Base-by-base conservation (phyloP, 257 asterid species). In the Thymus mandschuricus region DNA sequence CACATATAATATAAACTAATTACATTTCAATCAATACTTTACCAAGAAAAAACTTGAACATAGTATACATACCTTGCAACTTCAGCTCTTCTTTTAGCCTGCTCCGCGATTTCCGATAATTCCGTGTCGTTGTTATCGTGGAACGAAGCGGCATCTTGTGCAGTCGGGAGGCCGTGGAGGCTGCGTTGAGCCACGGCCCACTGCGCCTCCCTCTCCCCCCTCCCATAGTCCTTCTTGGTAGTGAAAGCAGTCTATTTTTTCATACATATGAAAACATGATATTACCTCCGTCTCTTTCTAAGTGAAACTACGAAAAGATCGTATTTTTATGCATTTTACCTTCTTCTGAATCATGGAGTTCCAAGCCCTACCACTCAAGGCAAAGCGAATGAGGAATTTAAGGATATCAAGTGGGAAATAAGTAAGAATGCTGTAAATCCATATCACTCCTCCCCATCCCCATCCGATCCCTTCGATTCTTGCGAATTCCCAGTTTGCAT, bases 381-480 rank as follows among this genome's bases (percentile, higher is more conserved):
- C 82, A 21, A 61, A 72, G 7, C 96, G 87, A 15, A 85, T 89
- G 72, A 83, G 72, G 75, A 92, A 92, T 86, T 92, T 92, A 78
- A 89, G 89, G 58, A 92, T 50, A 79, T 92, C 97, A 10, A 86
- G 95, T 52, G 97, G 96, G 74, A 92, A 60, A 70, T 92, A 92
- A 13, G 97, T 92, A 79, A 87, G 13, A 9, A 86, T 41, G 62
- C 90, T 92, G 81, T 56, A 89, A 59, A 89, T 66, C 97, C 97
- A 92, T 70, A 89, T 87, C 44, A 78, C 85, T 74, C 93, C 94
- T 10, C 83, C 97, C 97, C 96, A 92, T 29, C 89, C 93, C 96
- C 97, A 92, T 57, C 97, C 97, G 58, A 92, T 76, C 40, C 97
- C 96, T 56, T 80, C 60, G 71, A 92, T 82, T 73, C 96, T 87